These are phyloP conservation scores for Nitzschia sp. DNA, from an alignment of 108 stramenopile genomes.

Conservation along the genomic window DNA sequence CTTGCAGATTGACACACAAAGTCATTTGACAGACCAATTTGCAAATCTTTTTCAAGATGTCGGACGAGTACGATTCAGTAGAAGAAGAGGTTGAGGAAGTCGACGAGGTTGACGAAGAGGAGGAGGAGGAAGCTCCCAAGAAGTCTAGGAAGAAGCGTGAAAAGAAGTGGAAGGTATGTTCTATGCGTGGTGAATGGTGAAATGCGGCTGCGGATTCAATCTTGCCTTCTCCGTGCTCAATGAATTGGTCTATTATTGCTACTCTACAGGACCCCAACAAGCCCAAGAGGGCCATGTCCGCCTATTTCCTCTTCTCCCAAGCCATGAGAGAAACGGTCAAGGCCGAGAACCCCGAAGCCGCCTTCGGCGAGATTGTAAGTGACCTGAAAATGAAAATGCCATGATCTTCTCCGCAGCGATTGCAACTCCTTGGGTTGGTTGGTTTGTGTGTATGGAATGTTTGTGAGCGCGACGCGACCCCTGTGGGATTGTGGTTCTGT, in stretches of 20 bases:
- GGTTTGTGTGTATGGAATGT: constrained; percentile 25
- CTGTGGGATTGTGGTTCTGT: constrained; percentile 25
- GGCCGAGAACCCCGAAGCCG: constrained; percentile 67
- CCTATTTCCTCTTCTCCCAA: constrained; percentile 83
- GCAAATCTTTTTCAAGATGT: constrained; percentile 25
- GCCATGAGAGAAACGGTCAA: constrained; percentile 67
- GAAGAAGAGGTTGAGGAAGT: constrained; percentile 45
- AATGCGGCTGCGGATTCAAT: background rate
- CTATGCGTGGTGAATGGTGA: background rate
- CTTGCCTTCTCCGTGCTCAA: background rate
- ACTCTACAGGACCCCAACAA: constrained; percentile 60
- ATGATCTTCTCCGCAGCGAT: constrained; percentile 10
- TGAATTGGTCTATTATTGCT: background rate
- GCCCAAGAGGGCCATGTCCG: constrained; percentile 83
- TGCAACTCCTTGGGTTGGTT: constrained; percentile 5
- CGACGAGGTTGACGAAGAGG: constrained; percentile 28
- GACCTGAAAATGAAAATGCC: constrained; percentile 11
- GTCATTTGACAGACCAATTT: too few species aligned
- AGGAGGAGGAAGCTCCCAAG: constrained; percentile 32
- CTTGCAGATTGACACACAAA: too few species aligned
- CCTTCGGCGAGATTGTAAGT: constrained; percentile 85
- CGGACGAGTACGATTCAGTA: constrained; percentile 46
- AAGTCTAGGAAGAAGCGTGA: constrained; percentile 17
- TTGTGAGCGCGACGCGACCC: constrained; percentile 12
- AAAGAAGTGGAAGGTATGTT: constrained; percentile 46